Conservation (phyloP, 106 monocot species). For the Acanthochlamys bracteata region DNA sequence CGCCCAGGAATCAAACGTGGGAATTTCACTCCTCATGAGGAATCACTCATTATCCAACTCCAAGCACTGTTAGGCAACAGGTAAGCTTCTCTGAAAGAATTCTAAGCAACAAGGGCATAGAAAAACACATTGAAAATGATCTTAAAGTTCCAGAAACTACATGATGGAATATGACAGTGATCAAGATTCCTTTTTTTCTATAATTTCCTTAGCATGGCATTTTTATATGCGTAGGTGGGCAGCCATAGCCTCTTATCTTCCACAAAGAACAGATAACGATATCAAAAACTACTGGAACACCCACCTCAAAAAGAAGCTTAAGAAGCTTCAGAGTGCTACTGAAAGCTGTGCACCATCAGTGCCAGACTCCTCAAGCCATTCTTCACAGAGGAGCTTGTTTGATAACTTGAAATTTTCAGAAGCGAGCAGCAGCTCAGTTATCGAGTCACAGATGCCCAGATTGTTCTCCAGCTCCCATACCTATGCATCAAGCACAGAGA, state of each 20-base stretch:
- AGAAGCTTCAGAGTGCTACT: not conserved
- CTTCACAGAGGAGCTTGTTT: not conserved
- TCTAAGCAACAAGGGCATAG: too few species aligned
- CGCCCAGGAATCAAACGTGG: constrained; percentile 35
- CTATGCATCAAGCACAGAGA: constrained; percentile 33
- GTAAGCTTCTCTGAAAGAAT: not conserved
- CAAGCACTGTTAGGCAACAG: constrained; percentile 28
- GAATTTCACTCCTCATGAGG: constrained; percentile 30
- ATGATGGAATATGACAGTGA: not conserved
- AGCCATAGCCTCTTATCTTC: constrained; percentile 30
- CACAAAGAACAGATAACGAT: constrained; percentile 32
- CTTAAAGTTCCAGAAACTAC: not conserved
- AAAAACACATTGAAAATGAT: not conserved
- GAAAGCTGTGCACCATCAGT: not conserved
- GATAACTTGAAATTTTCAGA: too few species aligned
- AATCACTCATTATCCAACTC: constrained; percentile 27
- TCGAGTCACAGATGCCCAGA: not conserved
- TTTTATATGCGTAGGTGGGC: constrained; percentile 16
- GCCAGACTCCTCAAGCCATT: not conserved
- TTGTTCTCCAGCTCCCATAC: not conserved
- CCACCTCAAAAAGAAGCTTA: constrained; percentile 30
- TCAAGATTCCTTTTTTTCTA: not conserved
- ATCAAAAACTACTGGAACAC: constrained; percentile 37
- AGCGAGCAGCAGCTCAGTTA: not conserved
- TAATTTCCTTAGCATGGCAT: not conserved